A percentile compares a stretch with the other conserved stretches of the same genome.
Evolutionary conservation across 306 rosid species (phyloP).

Genomic region (Cucurbita argyrosperma): DNA sequence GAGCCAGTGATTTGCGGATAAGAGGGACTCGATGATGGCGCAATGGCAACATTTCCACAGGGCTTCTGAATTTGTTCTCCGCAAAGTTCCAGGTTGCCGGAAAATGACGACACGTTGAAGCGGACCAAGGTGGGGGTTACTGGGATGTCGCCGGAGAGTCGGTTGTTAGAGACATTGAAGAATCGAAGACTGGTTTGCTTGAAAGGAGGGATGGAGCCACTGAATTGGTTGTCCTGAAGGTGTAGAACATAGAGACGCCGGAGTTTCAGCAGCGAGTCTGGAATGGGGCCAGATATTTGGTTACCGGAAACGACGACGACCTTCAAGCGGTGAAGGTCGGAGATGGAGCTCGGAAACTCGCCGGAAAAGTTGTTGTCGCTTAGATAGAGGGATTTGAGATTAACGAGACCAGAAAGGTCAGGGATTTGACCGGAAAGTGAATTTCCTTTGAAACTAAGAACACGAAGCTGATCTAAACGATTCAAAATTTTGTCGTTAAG

Average conservation of each 20-base stretch:
- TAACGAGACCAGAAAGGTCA: conserved; percentile 40
- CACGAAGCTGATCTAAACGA: conserved; percentile 77
- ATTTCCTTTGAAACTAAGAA: conserved; percentile 76
- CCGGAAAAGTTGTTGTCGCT: conserved; percentile 67
- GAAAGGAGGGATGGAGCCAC: conserved; percentile 55
- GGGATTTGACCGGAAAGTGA: conserved; percentile 65
- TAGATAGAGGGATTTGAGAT: conserved; percentile 67
- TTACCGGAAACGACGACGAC: conserved; percentile 48
- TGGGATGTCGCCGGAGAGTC: conserved; percentile 70
- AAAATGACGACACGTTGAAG: conserved; percentile 62
- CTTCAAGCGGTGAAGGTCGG: conserved; percentile 66
- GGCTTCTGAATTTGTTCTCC: conserved; percentile 36
- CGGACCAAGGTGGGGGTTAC: conserved; percentile 32
- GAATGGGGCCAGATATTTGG: conserved; percentile 48
- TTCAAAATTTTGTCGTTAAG: conserved; percentile 38
- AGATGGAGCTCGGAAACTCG: conserved; percentile 41
- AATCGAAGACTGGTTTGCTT: conserved; percentile 68
- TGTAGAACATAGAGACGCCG: conserved; percentile 48
- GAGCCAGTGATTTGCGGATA: not conserved
- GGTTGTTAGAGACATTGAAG: conserved; percentile 66
- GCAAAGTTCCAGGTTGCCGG: conserved; percentile 40
- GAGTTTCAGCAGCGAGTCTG: conserved; percentile 46
- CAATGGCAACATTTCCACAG: conserved; percentile 13
- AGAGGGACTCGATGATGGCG: conserved; percentile 36
- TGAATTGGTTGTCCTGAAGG: conserved; percentile 44